Percentiles rank a stretch among this genome's conserved stretches.
Conservation (phyloP, 1,284 basidiomycete genomes). For the Somion occarium region DNA sequence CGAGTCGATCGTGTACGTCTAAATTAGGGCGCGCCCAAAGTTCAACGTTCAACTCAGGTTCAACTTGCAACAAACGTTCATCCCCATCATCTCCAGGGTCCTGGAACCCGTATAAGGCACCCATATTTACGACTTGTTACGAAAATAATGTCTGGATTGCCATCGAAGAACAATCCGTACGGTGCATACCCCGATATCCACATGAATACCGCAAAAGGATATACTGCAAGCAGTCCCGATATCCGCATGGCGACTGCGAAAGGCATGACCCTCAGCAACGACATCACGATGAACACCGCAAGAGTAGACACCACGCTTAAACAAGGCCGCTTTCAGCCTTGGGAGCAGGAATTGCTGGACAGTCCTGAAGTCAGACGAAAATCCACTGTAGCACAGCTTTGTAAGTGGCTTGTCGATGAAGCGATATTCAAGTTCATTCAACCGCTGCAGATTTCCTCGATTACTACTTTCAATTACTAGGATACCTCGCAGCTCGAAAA, state of each 20-base stretch:
- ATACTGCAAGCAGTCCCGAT: constrained; percentile 42
- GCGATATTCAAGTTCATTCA: neutral
- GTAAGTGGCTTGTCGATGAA: constrained; percentile 41
- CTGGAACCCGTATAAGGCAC: neutral
- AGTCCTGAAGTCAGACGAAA: constrained; percentile 87
- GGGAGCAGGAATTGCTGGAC: constrained; percentile 82
- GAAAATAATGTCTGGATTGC: constrained; percentile 1
- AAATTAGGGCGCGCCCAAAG: neutral
- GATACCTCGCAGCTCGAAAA: constrained; percentile 82
- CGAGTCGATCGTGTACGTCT: neutral
- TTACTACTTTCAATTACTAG: constrained; percentile 91
- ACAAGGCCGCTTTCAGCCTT: constrained; percentile 56
- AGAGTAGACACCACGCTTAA: constrained; percentile 50
- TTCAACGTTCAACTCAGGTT: neutral
- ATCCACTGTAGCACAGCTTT: constrained; percentile 92
- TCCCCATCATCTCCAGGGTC: neutral
- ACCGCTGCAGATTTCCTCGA: constrained; percentile 76
- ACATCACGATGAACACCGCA: constrained; percentile 68
- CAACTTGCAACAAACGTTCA: neutral
- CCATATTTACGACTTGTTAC: neutral
- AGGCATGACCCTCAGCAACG: constrained; percentile 40
- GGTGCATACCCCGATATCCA: constrained; percentile 43
- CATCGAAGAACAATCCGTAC: constrained; percentile 8
- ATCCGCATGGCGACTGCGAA: constrained; percentile 68
- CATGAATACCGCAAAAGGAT: constrained; percentile 68